Conservation (phyloP, 1,284 basidiomycete genomes). For the Leccinum variabile region DNA sequence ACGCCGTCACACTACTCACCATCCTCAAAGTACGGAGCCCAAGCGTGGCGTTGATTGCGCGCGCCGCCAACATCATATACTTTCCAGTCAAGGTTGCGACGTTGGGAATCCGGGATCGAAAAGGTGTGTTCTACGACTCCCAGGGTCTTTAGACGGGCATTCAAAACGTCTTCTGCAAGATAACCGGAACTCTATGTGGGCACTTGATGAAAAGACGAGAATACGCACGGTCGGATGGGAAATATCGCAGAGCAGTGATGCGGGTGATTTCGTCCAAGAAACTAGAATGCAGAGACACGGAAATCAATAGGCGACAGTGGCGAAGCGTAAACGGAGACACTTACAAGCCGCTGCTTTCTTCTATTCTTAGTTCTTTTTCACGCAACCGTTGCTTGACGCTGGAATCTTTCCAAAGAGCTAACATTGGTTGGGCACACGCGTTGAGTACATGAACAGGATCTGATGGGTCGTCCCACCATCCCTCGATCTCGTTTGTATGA, state of each 20-base stretch:
- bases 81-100: slow-evolving; percentile 66
- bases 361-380: slow-evolving; percentile 64
- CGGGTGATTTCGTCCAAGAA: slow-evolving; percentile 77
- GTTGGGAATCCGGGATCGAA: slow-evolving; percentile 55
- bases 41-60: slow-evolving; percentile 72
- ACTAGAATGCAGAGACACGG: slow-evolving; percentile 38
- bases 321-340: slow-evolving; percentile 29
- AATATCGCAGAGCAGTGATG: slow-evolving; percentile 76
- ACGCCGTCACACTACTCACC: slow-evolving; percentile 43
- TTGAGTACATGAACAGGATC: slow-evolving; percentile 74
- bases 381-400: slow-evolving; percentile 58
- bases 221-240: slow-evolving; percentile 72
- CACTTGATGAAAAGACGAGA: not conserved
- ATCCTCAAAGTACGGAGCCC: slow-evolving; percentile 82
- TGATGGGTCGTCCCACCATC: slow-evolving; percentile 82
- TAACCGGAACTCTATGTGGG: not conserved
- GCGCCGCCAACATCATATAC: slow-evolving; percentile 83
- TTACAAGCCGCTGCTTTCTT: slow-evolving; percentile 83
- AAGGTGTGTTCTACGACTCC: slow-evolving; percentile 79
- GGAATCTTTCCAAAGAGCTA: slow-evolving; percentile 69
- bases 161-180: slow-evolving; percentile 65
- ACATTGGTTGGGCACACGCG: slow-evolving; percentile 61
- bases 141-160: slow-evolving; percentile 69
- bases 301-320: slow-evolving; percentile 16
- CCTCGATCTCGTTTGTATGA: slow-evolving; percentile 66